A percentile compares a stretch with the other conserved stretches of the same genome.
Conservation (phyloP, 2,329 filamentous ascomycete genomes). For the Microsporum ferrugineum region DNA sequence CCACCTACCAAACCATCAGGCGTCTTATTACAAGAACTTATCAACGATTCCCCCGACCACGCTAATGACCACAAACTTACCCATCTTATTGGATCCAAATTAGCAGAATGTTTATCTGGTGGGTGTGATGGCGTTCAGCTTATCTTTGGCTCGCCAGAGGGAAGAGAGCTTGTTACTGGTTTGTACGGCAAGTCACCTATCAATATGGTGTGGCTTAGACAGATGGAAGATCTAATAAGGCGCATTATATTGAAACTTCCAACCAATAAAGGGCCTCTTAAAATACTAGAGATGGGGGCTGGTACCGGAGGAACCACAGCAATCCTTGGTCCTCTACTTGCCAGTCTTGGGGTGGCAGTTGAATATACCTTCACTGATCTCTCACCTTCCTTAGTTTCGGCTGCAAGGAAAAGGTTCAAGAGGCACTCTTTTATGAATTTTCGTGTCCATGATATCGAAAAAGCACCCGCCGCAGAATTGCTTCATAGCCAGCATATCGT, state of each 20-base stretch:
- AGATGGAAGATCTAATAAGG: slow-evolving; percentile 6
- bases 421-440: slow-evolving; percentile 25
- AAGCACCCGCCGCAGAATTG: slow-evolving; percentile 16
- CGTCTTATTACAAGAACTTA: neutral
- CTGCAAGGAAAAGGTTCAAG: slow-evolving; percentile 23
- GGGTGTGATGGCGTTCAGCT: slow-evolving; percentile 3
- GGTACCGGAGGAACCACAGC: slow-evolving; percentile 31
- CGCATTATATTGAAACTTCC: slow-evolving; percentile 5
- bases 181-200: slow-evolving; percentile 6
- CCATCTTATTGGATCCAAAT: slow-evolving; percentile 3
- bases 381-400: slow-evolving; percentile 26
- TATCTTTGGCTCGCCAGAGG: slow-evolving; percentile 4
- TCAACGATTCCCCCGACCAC: neutral
- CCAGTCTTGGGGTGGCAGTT: slow-evolving; percentile 20
- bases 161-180: slow-evolving; percentile 3
- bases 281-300: slow-evolving; percentile 30
- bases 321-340: slow-evolving; percentile 21
- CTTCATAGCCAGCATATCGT: slow-evolving; percentile 18
- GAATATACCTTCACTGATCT: slow-evolving; percentile 35
- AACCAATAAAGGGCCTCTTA: neutral
- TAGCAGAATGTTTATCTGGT: slow-evolving; percentile 5
- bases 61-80: slow-evolving; percentile 5
- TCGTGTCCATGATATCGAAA: slow-evolving; percentile 24
- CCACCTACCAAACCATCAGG: neutral
- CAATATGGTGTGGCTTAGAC: slow-evolving; percentile 3